Base-by-base conservation (phyloP, 805 yeast species). In the Hanseniaspora nectarophila region DNA sequence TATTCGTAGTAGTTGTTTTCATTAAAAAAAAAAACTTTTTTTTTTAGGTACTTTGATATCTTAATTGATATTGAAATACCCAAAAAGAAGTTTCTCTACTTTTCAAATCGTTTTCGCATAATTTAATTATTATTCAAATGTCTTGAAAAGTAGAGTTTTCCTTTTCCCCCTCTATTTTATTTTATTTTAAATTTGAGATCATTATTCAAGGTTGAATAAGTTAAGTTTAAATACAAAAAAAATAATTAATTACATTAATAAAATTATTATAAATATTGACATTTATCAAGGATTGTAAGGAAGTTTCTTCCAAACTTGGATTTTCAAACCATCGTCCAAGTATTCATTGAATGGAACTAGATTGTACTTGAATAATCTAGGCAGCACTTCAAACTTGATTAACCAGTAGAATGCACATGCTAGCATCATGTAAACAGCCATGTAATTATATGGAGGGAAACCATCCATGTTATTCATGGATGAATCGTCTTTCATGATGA, bases 371-470 rank as follows among this genome's bases (percentile, higher is more conserved):
- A 73, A 70, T 0, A 70, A 9, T 55, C 64, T 57, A 0, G 87
- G 85, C 21, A 74, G 58, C 0, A 74, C 18, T 16, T 60, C 63
- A 59, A 81, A 83, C 66, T 67, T 73, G 13, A 73, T 38, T 1
- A 64, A 61, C 89, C 89, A 83, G 59, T 74, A 81, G 0, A 65
- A 5, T n/a, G 70, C 64, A 58, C 82, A 78, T 0, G 63, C 20
- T 1, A 61, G 40, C 3, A 82, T 57, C 23, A 75, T 62, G 0
- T 70, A 39, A 9, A 77, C 47, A 0, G 79, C 73, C 2, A 74
- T 63, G 16, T 74, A 49, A 48, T 67, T 67, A 40, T 69, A 69
- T 8, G 70, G 63, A 5, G 73, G 73, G 60, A 63, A 20, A 55
- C 66, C 47, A 61, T 63, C 33, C 10, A 65, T 33, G 15, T 47